Evolutionary conservation across 139 green algal genomes (phyloP).

Genomic region (Chlamydomonas sp.): DNA sequence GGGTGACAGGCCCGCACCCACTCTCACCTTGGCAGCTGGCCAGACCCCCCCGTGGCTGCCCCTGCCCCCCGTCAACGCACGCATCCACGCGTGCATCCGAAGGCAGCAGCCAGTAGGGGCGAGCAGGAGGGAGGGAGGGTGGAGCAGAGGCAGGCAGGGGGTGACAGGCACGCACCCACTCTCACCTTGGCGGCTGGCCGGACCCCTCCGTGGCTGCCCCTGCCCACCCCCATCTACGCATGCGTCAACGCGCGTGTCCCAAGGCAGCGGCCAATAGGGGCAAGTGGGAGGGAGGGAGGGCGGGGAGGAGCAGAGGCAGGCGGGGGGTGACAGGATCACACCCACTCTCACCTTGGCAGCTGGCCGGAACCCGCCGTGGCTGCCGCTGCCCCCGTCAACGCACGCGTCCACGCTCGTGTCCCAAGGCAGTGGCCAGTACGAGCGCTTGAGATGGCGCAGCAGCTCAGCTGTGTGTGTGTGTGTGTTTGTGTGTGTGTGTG

Average conservation of each 20-base stretch:
- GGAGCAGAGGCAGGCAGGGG: not conserved
- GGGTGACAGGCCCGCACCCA: not conserved
- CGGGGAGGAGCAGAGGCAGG: too few species aligned
- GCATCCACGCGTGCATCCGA: constrained; percentile 48
- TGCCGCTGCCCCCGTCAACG: constrained; percentile 16
- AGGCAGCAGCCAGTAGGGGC: constrained; percentile 73
- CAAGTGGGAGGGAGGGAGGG: too few species aligned
- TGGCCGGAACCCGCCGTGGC: constrained; percentile 48
- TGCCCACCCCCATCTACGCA: too few species aligned
- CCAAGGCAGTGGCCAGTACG: constrained; percentile 81
- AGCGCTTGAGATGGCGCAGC: constrained; percentile 67
- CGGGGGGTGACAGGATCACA: not conserved
- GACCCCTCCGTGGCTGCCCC: too few species aligned
- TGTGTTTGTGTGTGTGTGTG: too few species aligned
- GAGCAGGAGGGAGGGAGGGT: too few species aligned
- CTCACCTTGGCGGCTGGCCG: too few species aligned
- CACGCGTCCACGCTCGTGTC: constrained; percentile 30
- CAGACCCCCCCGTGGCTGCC: constrained; percentile 52
- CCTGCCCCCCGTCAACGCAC: constrained; percentile 3
- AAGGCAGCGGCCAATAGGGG: too few species aligned
- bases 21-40: not conserved
- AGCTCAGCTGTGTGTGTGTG: too few species aligned
- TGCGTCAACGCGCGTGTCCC: too few species aligned
- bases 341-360: not conserved
- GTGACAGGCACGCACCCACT: not conserved